These are phyloP conservation scores for Leccinum pachyderme DNA, from an alignment of 1,284 basidiomycete genomes.

Conservation along the genomic window DNA sequence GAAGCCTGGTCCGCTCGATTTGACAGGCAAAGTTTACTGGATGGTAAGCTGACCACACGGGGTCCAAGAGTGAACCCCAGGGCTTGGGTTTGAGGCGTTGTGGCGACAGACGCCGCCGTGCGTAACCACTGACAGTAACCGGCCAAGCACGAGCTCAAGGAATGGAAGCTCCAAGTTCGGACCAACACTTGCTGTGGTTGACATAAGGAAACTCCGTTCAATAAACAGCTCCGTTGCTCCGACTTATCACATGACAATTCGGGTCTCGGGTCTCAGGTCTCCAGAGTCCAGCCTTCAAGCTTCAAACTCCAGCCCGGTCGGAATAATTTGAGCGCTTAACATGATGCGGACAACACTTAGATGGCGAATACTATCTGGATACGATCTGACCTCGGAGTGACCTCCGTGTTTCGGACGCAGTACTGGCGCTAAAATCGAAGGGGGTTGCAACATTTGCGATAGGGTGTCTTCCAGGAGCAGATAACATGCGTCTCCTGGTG, in stretches of 20 bases:
- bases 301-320: neutral
- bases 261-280: too few species aligned
- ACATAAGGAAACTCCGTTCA: neutral
- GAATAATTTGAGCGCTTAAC: neutral
- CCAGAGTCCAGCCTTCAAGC: too few species aligned
- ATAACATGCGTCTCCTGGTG: neutral
- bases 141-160: neutral
- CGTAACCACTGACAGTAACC: neutral
- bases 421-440: neutral
- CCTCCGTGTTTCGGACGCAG: constrained; percentile 5
- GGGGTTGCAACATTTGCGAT: neutral
- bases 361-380: neutral
- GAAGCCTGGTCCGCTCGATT: neutral
- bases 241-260: neutral
- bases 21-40: neutral
- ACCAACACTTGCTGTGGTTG: neutral
- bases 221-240: neutral
- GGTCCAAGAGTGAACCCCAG: neutral
- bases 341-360: neutral
- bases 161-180: neutral
- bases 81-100: neutral
- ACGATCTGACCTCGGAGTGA: neutral
- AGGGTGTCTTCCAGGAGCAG: neutral
- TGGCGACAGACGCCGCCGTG: neutral
- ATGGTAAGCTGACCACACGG: neutral